Conservation (phyloP, 768 basidiomycete species). For the Phylloporus sp. region DNA sequence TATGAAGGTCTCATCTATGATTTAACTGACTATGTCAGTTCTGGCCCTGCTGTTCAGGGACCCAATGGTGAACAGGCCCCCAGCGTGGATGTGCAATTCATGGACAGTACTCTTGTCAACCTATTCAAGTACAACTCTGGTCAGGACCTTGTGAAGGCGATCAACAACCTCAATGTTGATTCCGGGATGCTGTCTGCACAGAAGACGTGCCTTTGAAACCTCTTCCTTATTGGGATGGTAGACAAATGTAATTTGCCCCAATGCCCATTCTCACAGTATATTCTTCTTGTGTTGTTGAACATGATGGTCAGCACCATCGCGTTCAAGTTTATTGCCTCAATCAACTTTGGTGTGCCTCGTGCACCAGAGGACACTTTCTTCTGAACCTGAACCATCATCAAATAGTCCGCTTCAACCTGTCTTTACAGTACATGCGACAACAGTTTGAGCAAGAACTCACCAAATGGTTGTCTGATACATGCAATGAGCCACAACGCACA, state of each 20-base stretch:
- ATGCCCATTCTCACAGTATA: conserved; percentile 86
- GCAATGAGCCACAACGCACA: no score
- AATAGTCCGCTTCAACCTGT: no score
- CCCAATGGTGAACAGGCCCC: conserved; percentile 46
- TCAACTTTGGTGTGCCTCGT: conserved; percentile 73
- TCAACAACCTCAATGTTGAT: conserved; percentile 60
- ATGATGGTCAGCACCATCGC: conserved; percentile 93
- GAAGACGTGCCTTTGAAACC: conserved; percentile 82
- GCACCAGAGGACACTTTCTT: conserved; percentile 93
- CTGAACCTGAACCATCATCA: no score
- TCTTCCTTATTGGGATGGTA: conserved; percentile 85
- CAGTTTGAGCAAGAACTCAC: no score
- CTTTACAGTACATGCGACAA: no score
- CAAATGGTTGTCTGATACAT: no score
- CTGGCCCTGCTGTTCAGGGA: conserved; percentile 51
- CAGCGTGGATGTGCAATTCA: conserved; percentile 53
- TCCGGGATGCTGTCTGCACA: conserved; percentile 57
- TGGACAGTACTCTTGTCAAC: conserved; percentile 60
- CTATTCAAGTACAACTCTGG: conserved; percentile 72
- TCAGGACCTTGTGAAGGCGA: conserved; percentile 67
- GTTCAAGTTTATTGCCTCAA: conserved; percentile 90
- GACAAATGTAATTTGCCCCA: conserved; percentile 63
- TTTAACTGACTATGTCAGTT: conserved; percentile 74
- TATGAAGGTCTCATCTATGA: conserved; percentile 87
- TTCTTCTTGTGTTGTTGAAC: conserved; percentile 81